Evolutionary conservation across 768 basidiomycete genomes (phyloP), one percentile per base, ranked within the genome.

Genomic region (Crucibulum laeve): DNA sequence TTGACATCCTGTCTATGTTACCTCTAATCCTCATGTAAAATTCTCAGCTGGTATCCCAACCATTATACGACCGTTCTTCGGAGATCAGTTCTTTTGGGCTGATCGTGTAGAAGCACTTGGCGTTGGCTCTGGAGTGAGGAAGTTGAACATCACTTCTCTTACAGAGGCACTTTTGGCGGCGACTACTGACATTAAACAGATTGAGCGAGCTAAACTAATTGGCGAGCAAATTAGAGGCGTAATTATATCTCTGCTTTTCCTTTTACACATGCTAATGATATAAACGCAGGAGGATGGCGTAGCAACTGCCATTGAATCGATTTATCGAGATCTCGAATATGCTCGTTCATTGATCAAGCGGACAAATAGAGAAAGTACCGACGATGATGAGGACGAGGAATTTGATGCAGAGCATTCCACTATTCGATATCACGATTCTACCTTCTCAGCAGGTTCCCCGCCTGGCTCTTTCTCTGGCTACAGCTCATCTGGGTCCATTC

Each of bases 11-110:
- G 17, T 32, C 10, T 24, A 25, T 25, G 38, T 22, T 25, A 22
- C 23, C 22, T 5, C 23, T 32, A 33, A 32, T 34, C 52, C 25
- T 25, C 4, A n/a, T 40, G n/a, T 24, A 34, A 30, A 10, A 38
- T 37, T 44, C 50, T 5, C 53, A 89, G 91, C 91, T 47, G 92
- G 91, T 5, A 87, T 92, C 41, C 95, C 96, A 1, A 98, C 94
- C 1, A 87, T 99, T 54, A 91, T 98, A 59, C 84, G 84, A 50
- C 95, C 96, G 0, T 99, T 98, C 77, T 99, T 98, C 55, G 95
- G 96, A 2, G 94, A 97, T 61, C 94, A 97, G 55, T 91, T 87
- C 61, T 95, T 97, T 67, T 98, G 92, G 92, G 91, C 91, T 3
- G 91, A 99, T 62, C 85, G 95, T 22, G 91, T 97, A n/a, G 92